Conservation (phyloP, 345 rosid genomes). For the Raphanus raphanistrum region DNA sequence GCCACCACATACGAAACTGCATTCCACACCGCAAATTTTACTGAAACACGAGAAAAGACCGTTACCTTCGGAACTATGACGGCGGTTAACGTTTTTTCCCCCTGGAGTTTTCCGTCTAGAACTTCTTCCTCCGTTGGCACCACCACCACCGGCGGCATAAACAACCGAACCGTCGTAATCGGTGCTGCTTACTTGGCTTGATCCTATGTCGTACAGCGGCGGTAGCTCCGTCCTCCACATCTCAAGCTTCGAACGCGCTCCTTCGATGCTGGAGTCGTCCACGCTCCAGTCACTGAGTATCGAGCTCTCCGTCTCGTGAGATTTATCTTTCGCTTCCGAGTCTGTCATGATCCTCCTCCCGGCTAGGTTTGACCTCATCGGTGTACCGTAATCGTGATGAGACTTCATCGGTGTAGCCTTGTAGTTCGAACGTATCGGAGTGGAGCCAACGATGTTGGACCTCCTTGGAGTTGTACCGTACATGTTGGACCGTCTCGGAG, state of each 20-base stretch:
- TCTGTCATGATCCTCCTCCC: conserved; percentile 44
- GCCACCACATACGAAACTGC: conserved; percentile 67
- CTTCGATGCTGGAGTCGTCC: conserved; percentile 63
- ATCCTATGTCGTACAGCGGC: conserved; percentile 52
- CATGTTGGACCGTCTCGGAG: conserved; percentile 29
- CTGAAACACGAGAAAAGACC: conserved; percentile 71
- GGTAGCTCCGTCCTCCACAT: conserved; percentile 84
- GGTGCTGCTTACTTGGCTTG: conserved; percentile 37
- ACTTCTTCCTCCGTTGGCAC: conserved; percentile 19
- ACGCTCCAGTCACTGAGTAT: conserved; percentile 52
- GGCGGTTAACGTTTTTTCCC: conserved; percentile 18
- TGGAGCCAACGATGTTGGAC: not conserved
- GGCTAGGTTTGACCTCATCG: conserved; percentile 16
- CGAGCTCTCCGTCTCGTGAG: conserved; percentile 53
- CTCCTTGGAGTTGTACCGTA: conserved; percentile 29
- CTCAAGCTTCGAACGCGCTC: conserved; percentile 72
- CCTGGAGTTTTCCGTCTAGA: conserved; percentile 28
- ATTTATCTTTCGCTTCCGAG: conserved; percentile 62
- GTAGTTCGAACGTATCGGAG: conserved; percentile 22
- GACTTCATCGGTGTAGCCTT: conserved; percentile 33
- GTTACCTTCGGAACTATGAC: conserved; percentile 42
- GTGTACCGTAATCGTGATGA: conserved; percentile 32
- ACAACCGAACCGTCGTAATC: conserved; percentile 9
- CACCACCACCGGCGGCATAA: not conserved
- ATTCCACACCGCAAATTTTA: conserved; percentile 69